phyloP scores from a whole-genome alignment of 768 basidiomycete genomes.

The Mrakia frigida region DNA sequence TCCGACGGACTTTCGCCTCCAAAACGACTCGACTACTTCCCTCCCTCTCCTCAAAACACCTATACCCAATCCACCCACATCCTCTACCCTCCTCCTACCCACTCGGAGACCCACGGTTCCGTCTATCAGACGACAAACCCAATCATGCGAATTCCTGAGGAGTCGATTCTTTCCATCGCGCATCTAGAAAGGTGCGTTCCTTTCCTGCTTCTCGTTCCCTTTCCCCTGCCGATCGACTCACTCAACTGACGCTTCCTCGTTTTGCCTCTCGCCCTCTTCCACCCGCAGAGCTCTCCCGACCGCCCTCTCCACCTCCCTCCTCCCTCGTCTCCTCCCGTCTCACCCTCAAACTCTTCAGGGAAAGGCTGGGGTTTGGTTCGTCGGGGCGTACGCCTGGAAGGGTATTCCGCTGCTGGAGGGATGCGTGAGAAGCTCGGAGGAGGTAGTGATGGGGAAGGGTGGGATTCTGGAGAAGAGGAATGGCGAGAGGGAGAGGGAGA shows the following conservation, averaged over 20 bases:
- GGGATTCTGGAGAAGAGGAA: not conserved
- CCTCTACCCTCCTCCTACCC: conserved; percentile 37
- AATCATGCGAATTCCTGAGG: conserved; percentile 52
- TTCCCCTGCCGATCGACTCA: not conserved
- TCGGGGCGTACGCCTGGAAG: conserved; percentile 62
- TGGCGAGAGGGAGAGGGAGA: not conserved
- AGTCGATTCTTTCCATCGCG: conserved; percentile 55
- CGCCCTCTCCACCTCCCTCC: not conserved
- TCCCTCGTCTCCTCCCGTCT: conserved; percentile 13
- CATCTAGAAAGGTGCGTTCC: conserved; percentile 59
- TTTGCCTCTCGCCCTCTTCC: too few relatives aligned
- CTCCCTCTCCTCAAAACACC: not conserved
- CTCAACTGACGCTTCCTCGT: not conserved
- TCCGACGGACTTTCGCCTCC: not conserved
- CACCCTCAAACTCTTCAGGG: conserved; percentile 14
- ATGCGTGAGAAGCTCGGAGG: conserved; percentile 52
- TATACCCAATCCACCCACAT: conserved; percentile 72
- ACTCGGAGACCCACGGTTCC: conserved; percentile 39
- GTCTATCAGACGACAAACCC: conserved; percentile 74
- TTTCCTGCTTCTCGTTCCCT: not conserved
- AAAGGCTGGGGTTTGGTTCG: conserved; percentile 60
- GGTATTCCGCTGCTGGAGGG: conserved; percentile 76
- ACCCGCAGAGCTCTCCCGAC: conserved; percentile 41
- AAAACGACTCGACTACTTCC: conserved; percentile 1
- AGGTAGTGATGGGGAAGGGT: not conserved